Conservation (phyloP, 257 asterid genomes). For the Solanum virginianum region DNA sequence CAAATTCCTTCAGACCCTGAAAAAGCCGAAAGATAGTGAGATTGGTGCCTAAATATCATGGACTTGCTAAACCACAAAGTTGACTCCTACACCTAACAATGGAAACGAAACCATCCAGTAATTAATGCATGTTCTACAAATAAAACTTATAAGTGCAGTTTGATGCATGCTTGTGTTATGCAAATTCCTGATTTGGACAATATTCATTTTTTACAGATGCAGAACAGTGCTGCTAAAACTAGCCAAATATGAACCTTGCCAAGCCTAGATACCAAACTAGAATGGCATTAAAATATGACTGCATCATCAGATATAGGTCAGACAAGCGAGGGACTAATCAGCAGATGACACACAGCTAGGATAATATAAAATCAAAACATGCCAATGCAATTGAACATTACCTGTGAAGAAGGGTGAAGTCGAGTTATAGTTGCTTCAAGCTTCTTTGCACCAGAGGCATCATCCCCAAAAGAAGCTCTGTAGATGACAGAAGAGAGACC, state of each 20-base stretch:
- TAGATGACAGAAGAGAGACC: slow-evolving; percentile 79
- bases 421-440: slow-evolving; percentile 77
- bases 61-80: not conserved
- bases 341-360: not conserved
- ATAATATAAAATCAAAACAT: not conserved
- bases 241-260: not conserved
- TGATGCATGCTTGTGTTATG: not conserved
- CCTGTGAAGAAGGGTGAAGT: slow-evolving; percentile 75
- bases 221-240: not conserved
- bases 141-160: not conserved
- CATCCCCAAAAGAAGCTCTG: slow-evolving; percentile 74
- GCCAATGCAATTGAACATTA: slow-evolving; percentile 5
- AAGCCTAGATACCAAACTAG: not conserved
- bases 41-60: not conserved
- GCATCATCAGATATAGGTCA: not conserved
- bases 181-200: not conserved
- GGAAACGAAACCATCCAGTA: not conserved
- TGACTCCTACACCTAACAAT: not conserved
- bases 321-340: not conserved
- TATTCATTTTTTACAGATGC: not conserved
- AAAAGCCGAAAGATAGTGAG: not conserved
- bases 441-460: slow-evolving; percentile 41
- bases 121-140: not conserved
- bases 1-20: slow-evolving; percentile 81
- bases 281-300: not conserved